phyloP scores from a whole-genome alignment of 805 yeast genomes.

The Yarrowia divulgata region DNA sequence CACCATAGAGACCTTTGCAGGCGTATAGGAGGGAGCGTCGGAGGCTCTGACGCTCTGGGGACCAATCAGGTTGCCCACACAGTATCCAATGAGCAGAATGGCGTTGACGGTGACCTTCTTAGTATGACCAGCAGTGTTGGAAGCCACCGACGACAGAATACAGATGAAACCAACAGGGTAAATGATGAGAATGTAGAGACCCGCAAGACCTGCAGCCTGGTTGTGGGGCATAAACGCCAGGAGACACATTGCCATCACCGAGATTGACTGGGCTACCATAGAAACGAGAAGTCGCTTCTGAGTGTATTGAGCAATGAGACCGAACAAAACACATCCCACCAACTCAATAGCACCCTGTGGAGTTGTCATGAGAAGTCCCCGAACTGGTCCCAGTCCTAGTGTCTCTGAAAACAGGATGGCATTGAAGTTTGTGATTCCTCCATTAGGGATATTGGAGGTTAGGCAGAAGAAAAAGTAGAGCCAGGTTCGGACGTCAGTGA shows the following conservation, averaged over 20 bases:
- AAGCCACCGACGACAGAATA: conserved; percentile 24
- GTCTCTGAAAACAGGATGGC: conserved; percentile 12
- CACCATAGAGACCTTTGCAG: conserved; percentile 10
- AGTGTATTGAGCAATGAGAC: neutral
- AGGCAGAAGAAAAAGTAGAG: conserved; percentile 25
- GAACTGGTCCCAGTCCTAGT: neutral
- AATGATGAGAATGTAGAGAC: conserved; percentile 18
- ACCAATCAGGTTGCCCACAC: conserved; percentile 4
- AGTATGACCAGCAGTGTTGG: conserved; percentile 20
- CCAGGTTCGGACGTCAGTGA: conserved; percentile 10
- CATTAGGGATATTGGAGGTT: conserved; percentile 8
- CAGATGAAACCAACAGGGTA: conserved; percentile 24
- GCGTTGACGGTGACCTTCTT: conserved; percentile 25
- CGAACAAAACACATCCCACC: neutral
- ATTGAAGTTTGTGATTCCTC: conserved; percentile 28
- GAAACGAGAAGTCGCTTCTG: conserved; percentile 17
- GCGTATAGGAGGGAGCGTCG: neutral
- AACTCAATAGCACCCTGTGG: conserved; percentile 17
- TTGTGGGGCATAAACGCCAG: conserved; percentile 1
- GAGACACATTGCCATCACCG: neutral
- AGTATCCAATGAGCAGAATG: conserved; percentile 11
- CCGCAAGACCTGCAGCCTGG: conserved; percentile 7
- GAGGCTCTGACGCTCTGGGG: conserved; percentile 7
- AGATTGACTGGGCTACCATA: neutral
- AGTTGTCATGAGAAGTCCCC: conserved; percentile 1